A percentile compares a stretch with the other conserved stretches of the same genome.
phyloP scores from a whole-genome alignment of 345 rosid genomes.

The Cardamine chenopodiifolia region DNA sequence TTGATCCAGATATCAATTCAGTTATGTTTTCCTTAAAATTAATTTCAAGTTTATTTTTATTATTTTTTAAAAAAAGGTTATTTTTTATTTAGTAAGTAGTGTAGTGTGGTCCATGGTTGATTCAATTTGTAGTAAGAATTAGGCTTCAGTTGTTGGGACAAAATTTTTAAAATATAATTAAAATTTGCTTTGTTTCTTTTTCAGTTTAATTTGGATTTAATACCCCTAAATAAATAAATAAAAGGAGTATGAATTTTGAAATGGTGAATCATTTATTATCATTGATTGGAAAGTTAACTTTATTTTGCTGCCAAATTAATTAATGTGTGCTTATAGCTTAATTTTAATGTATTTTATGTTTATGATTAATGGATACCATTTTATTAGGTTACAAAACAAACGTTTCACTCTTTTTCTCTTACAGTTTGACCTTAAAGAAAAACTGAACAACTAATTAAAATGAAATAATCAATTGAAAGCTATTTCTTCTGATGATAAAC shows the following conservation, averaged over 20 bases:
- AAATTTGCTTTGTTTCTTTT: background rate
- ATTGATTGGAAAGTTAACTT: background rate
- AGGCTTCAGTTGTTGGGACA: background rate
- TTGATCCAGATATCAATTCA: background rate
- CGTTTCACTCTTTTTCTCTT: background rate
- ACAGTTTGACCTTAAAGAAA: background rate
- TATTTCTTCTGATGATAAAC: background rate
- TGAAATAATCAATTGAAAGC: background rate
- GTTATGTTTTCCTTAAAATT: too few species aligned
- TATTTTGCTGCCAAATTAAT: background rate
- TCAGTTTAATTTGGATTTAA: background rate
- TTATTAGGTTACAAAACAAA: background rate
- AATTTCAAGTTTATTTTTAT: background rate
- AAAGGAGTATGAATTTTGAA: background rate
- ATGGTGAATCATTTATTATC: background rate
- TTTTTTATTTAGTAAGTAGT: background rate
- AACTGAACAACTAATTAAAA: background rate
- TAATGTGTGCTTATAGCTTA: background rate
- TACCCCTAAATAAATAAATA: background rate
- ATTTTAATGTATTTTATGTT: background rate
- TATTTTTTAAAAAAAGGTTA: too few species aligned
- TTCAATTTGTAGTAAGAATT: background rate
- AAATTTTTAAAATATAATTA: too few species aligned
- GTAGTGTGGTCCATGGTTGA: background rate
- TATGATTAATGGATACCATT: background rate